Percentiles rank a stretch among this genome's conserved stretches.
Evolutionary conservation across 2,329 filamentous ascomycete species (phyloP).

Genomic region (Alternaria postmessia): DNA sequence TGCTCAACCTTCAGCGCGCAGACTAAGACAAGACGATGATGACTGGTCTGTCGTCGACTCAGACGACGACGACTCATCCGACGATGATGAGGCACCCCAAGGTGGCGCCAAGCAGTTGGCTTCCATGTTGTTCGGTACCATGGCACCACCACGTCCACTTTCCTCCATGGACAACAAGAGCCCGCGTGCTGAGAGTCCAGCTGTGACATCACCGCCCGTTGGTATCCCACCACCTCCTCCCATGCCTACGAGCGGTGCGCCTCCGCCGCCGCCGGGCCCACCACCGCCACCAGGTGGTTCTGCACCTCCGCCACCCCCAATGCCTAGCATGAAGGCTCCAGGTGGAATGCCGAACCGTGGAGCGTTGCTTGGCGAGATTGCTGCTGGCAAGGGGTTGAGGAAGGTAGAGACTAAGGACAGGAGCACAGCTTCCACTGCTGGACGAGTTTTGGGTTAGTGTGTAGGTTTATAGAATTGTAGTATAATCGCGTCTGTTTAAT

Average conservation of each 20-base stretch:
- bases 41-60: conserved; percentile 87
- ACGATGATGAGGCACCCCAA: conserved; percentile 78
- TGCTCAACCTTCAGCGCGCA: conserved; percentile 60
- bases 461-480: neutral
- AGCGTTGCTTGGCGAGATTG: conserved; percentile 82
- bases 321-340: conserved; percentile 51
- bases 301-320: conserved; percentile 51
- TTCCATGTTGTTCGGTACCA: conserved; percentile 94
- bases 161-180: conserved; percentile 80
- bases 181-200: conserved; percentile 53
- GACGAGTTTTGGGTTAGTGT: conserved; percentile 65
- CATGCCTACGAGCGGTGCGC: conserved; percentile 55
- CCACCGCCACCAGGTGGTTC: conserved; percentile 55
- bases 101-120: conserved; percentile 91
- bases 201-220: conserved; percentile 52
- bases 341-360: conserved; percentile 53
- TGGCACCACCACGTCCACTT: conserved; percentile 89
- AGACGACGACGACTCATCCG: conserved; percentile 73
- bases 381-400: conserved; percentile 77
- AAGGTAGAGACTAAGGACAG: conserved; percentile 92
- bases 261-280: conserved; percentile 58
- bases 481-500: conserved; percentile 7
- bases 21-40: conserved; percentile 69
- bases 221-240: conserved; percentile 62
- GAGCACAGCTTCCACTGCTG: conserved; percentile 75